phyloP scores from a whole-genome alignment of 2,329 filamentous ascomycete species.

The Aspergillus felis region DNA sequence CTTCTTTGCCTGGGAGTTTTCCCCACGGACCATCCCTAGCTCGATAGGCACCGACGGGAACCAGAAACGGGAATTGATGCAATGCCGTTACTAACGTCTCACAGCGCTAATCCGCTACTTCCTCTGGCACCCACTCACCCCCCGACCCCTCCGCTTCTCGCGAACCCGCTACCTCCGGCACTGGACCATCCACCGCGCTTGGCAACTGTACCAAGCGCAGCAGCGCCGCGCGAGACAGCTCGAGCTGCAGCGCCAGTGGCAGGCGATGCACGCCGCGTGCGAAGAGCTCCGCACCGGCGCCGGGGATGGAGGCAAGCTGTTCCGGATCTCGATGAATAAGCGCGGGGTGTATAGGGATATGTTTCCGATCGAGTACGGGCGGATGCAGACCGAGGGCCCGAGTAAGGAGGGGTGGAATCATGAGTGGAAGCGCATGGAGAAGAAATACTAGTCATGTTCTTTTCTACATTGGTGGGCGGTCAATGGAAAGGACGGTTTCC shows the following conservation, averaged over 20 bases:
- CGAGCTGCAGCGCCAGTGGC: conserved; percentile 75
- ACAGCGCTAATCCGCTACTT: conserved; percentile 65
- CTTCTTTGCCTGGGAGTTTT: neutral
- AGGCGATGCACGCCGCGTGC: conserved; percentile 77
- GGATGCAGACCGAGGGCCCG: conserved; percentile 73
- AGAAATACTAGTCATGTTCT: conserved; percentile 12
- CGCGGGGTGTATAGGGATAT: conserved; percentile 71
- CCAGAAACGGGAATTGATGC: conserved; percentile 12
- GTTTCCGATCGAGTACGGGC: conserved; percentile 84
- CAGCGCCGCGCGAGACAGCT: conserved; percentile 60
- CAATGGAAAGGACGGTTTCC: neutral
- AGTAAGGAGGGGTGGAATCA: conserved; percentile 82
- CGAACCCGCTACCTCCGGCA: conserved; percentile 85
- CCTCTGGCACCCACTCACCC: conserved; percentile 64
- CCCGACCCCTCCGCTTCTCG: conserved; percentile 79
- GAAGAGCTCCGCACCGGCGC: conserved; percentile 67
- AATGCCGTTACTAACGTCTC: conserved; percentile 1
- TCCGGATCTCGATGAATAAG: conserved; percentile 86
- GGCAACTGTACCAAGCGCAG: conserved; percentile 73
- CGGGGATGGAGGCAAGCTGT: conserved; percentile 59
- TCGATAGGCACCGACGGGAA: too few relatives aligned
- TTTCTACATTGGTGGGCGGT: conserved; percentile 2
- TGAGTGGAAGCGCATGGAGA: conserved; percentile 67
- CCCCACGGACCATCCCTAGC: neutral
- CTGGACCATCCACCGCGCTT: conserved; percentile 98